Conservation (phyloP, 2,329 filamentous ascomycete genomes). For the Arachnopeziza araneosa region DNA sequence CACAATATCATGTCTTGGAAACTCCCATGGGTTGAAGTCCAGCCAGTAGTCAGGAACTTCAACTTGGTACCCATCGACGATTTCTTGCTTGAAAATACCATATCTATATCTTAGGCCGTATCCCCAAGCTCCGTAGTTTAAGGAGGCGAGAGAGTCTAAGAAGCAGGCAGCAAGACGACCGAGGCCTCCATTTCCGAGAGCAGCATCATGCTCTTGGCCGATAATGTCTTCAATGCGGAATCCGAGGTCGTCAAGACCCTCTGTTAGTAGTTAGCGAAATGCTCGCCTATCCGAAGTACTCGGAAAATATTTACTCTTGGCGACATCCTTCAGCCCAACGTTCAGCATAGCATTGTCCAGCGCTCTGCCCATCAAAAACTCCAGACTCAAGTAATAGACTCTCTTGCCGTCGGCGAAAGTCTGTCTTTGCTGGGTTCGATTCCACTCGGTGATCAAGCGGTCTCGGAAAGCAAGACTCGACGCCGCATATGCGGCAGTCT, state of each 20-base stretch:
- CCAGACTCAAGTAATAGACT: slow-evolving; percentile 93
- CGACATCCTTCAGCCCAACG: slow-evolving; percentile 78
- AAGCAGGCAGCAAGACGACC: slow-evolving; percentile 90
- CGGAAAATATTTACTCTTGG: slow-evolving; percentile 55
- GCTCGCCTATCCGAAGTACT: not conserved
- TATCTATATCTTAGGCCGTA: slow-evolving; percentile 95
- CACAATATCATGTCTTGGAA: slow-evolving; percentile 88
- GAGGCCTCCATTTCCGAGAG: slow-evolving; percentile 90
- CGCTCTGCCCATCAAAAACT: slow-evolving; percentile 95
- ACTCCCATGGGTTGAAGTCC: slow-evolving; percentile 99
- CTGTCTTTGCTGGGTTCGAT: slow-evolving; percentile 94
- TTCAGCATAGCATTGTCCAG: slow-evolving; percentile 99
- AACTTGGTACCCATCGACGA: slow-evolving; percentile 95
- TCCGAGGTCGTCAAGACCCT: slow-evolving; percentile 80
- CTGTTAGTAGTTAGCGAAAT: slow-evolving; percentile 38
- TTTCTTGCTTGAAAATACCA: slow-evolving; percentile 99
- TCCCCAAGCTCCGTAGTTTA: slow-evolving; percentile 96
- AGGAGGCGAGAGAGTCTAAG: slow-evolving; percentile 87
- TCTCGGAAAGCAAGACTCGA: slow-evolving; percentile 90
- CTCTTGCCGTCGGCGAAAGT: slow-evolving; percentile 87
- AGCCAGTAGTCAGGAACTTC: slow-evolving; percentile 99
- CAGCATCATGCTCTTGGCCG: slow-evolving; percentile 90
- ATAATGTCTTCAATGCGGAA: slow-evolving; percentile 98
- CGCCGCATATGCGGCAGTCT: slow-evolving; percentile 84
- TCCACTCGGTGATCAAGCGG: slow-evolving; percentile 91